These are phyloP conservation scores for Crithidia brevicula DNA, from an alignment of 208 protist genomes.

Conservation along the genomic window DNA sequence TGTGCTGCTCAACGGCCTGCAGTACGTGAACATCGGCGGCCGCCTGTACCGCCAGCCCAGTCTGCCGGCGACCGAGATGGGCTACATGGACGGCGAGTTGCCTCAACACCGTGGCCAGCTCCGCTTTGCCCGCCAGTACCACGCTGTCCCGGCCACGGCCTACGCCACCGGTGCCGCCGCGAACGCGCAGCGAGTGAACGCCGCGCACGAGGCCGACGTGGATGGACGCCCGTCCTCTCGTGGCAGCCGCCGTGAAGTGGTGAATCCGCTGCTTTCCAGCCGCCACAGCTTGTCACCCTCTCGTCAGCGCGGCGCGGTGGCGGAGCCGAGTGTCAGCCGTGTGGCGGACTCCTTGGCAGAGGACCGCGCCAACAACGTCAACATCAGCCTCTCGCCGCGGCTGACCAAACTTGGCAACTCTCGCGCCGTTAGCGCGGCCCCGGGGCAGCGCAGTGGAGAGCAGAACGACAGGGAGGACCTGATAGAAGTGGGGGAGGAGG, in stretches of 20 bases:
- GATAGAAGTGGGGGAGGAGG: constrained; percentile 22
- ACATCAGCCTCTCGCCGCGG: constrained; percentile 34
- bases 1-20: constrained; percentile 34
- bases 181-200: neutral
- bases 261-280: constrained; percentile 42
- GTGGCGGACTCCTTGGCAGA: constrained; percentile 34
- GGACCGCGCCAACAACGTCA: constrained; percentile 34
- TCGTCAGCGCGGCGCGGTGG: constrained; percentile 8
- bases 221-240: constrained; percentile 7
- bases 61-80: constrained; percentile 33
- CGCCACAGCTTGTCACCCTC: constrained; percentile 41
- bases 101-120: constrained; percentile 57
- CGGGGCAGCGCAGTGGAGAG: constrained; percentile 10
- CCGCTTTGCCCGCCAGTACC: constrained; percentile 70
- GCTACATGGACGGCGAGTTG: constrained; percentile 13
- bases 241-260: constrained; percentile 25
- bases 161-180: constrained; percentile 21
- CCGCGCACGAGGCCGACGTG: constrained; percentile 5
- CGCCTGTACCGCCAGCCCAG: constrained; percentile 70
- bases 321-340: constrained; percentile 14
- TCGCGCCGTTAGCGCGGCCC: constrained; percentile 10
- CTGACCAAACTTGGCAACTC: constrained; percentile 33
- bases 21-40: constrained; percentile 84
- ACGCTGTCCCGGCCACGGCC: constrained; percentile 58
- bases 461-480: constrained; percentile 6